These are phyloP conservation scores for Aspergillus sp. DNA, from an alignment of 2,329 filamentous ascomycete species.

Conservation along the genomic window DNA sequence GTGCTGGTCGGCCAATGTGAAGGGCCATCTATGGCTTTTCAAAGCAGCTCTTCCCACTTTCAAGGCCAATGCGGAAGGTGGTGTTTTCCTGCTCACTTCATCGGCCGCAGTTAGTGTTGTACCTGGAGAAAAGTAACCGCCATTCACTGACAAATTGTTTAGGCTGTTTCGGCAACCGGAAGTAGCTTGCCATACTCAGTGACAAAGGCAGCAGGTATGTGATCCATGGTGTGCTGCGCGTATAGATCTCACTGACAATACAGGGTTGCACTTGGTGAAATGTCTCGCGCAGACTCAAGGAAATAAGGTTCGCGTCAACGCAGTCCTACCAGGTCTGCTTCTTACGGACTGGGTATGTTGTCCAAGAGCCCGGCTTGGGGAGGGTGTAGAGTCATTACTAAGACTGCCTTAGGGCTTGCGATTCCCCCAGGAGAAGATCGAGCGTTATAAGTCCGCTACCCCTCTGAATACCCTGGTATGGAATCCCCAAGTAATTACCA, in stretches of 20 bases:
- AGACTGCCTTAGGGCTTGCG: constrained; percentile 47
- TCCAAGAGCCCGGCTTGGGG: not conserved
- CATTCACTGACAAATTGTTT: not conserved
- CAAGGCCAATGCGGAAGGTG: constrained; percentile 62
- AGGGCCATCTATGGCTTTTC: constrained; percentile 54
- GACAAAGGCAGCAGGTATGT: constrained; percentile 68
- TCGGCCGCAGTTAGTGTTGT: constrained; percentile 54
- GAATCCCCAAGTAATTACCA: not conserved
- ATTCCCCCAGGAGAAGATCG: constrained; percentile 59
- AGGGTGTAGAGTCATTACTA: not conserved
- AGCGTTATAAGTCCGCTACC: constrained; percentile 55
- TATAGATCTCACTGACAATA: constrained; percentile 1
- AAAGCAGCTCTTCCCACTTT: constrained; percentile 60
- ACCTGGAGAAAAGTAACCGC: constrained; percentile 17
- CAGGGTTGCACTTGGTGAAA: constrained; percentile 65
- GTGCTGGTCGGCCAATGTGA: constrained; percentile 65
- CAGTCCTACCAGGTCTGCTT: constrained; percentile 63
- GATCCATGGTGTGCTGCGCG: constrained; percentile 10
- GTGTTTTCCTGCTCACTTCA: constrained; percentile 63
- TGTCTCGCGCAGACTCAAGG: constrained; percentile 63
- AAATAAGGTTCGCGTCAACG: constrained; percentile 63
- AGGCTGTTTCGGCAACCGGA: constrained; percentile 53
- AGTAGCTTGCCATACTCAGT: constrained; percentile 71
- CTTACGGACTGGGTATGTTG: constrained; percentile 65
- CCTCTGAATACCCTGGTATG: constrained; percentile 60